A percentile compares a stretch with the other conserved stretches of the same genome.
These are phyloP conservation scores for Cadophora gregata DNA, from an alignment of 2,329 filamentous ascomycete genomes.

Conservation along the genomic window DNA sequence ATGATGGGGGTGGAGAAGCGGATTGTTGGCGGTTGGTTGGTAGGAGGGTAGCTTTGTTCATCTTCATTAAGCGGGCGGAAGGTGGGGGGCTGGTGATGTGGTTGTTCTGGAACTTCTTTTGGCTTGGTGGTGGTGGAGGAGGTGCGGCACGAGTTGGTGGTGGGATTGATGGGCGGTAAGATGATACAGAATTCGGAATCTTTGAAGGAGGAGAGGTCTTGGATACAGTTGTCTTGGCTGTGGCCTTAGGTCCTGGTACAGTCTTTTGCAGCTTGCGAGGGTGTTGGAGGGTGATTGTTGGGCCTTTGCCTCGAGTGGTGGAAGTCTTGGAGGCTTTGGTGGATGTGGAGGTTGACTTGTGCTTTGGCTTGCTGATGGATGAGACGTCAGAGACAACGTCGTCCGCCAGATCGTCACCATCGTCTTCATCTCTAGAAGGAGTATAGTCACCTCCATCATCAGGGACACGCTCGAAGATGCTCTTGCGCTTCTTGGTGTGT, in stretches of 20 bases:
- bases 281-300: constrained; percentile 8
- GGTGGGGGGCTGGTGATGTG: constrained; percentile 16
- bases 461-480: constrained; percentile 26
- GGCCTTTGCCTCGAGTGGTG: neutral
- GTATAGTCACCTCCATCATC: constrained; percentile 36
- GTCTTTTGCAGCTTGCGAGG: constrained; percentile 34
- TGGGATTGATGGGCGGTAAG: neutral
- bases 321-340: neutral
- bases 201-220: neutral
- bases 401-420: constrained; percentile 25
- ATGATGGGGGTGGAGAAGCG: constrained; percentile 30
- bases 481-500: constrained; percentile 35
- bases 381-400: constrained; percentile 26
- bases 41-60: constrained; percentile 10
- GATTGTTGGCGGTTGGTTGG: constrained; percentile 28
- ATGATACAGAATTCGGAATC: neutral
- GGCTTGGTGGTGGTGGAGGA: constrained; percentile 11
- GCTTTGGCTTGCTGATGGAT: constrained; percentile 23
- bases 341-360: constrained; percentile 24
- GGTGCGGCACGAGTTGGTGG: constrained; percentile 18
- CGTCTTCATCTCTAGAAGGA: constrained; percentile 27
- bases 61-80: constrained; percentile 6
- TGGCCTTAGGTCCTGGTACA: constrained; percentile 1
- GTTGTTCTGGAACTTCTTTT: neutral
- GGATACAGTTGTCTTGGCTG: neutral